Evolutionary conservation across 1,284 basidiomycete genomes (phyloP), one percentile per base, ranked within the genome.

Genomic region (Testicularia cyperi): DNA sequence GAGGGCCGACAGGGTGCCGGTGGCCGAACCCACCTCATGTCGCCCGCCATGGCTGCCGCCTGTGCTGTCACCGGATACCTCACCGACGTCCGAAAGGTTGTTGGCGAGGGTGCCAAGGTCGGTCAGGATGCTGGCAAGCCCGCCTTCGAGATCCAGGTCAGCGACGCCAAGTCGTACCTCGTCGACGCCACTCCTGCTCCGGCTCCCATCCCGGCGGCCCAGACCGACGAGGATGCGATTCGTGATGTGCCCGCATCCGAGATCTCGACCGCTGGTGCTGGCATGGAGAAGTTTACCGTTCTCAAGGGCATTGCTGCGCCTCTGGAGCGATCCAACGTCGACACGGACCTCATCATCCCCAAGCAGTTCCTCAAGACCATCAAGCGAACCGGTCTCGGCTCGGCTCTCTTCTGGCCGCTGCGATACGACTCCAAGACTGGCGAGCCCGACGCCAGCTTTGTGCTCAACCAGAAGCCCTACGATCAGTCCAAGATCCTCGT

Each of bases 321-420:
- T 4, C 53, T 75, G 22, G 71, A 70, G 28, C 62, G 70, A 14
- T 46, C 62, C 30, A 75, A 75, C 38, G 72, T 75, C 33, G 70
- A 75, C 53, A 75, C 73, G 29, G 73, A 75, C 44, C 49, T 74
- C 18, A 74, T 75, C 55, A 74, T 75, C 40, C 72, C 73, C 37
- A 72, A 72, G 49, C 68, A 71, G 51, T 75, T 72, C 56, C 62
- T 75, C 28, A 75, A 75, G 58, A 74, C 70, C 23, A 74, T 75
- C 62, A 72, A 72, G 52, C 68, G 71, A 24, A 71, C 72, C 3
- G 73, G 73, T 23, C 62, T 75, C 8, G 72, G 73, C 19, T 64
- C 56, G 9, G 70, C 70, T 7, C 63, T 74, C 25, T 71, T 75
- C 52, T 71, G 62, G 60, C 65, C 70, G 5, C 39, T 71, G 30